These are phyloP conservation scores for Sesbania bispinosa DNA, from an alignment of 306 rosid genomes.

Conservation along the genomic window DNA sequence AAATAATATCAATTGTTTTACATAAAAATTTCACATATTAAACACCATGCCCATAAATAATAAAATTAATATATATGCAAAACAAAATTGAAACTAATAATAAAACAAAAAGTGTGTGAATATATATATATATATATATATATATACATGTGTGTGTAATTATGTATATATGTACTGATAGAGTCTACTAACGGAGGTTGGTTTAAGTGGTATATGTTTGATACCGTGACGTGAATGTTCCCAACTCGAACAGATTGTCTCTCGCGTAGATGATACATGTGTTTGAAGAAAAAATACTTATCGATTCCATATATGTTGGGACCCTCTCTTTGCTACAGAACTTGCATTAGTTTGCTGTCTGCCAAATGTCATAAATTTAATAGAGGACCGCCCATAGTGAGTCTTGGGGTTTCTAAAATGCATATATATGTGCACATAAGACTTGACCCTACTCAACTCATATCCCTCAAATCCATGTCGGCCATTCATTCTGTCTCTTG, in stretches of 20 bases:
- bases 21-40: background rate
- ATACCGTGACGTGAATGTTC: too few species aligned
- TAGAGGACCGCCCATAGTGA: slow-evolving; percentile 22
- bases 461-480: slow-evolving; percentile 36
- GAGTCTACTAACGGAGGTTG: too few species aligned
- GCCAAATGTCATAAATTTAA: slow-evolving; percentile 32
- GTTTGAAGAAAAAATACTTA: too few species aligned
- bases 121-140: too few species aligned
- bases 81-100: too few species aligned
- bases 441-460: slow-evolving; percentile 20
- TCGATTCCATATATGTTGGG: background rate
- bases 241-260: too few species aligned
- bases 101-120: too few species aligned
- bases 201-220: too few species aligned
- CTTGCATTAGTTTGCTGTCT: background rate
- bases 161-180: too few species aligned
- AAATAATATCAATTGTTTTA: background rate
- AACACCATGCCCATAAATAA: background rate
- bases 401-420: background rate
- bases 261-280: too few species aligned
- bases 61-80: background rate
- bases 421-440: background rate
- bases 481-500: slow-evolving; percentile 39
- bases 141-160: too few species aligned
- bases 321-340: background rate